These are phyloP conservation scores for Pichia sp. DNA, from an alignment of 1,139 yeast species.

Conservation along the genomic window DNA sequence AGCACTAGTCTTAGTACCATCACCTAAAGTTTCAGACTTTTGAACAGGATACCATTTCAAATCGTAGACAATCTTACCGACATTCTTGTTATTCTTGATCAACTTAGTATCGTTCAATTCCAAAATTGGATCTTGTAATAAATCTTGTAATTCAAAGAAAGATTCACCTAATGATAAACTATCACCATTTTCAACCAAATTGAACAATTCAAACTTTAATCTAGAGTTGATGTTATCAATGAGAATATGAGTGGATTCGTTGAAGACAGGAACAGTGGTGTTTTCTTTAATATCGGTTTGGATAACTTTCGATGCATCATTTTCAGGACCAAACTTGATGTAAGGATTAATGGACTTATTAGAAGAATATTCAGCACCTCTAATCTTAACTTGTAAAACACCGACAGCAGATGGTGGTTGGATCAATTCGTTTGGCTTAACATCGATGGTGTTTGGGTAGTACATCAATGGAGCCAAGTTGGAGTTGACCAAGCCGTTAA, in stretches of 20 bases:
- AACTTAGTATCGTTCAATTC: constrained; percentile 30
- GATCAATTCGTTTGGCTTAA: constrained; percentile 70
- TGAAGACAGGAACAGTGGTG: constrained; percentile 58
- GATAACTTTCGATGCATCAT: constrained; percentile 39
- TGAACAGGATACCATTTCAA: constrained; percentile 63
- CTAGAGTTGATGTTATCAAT: constrained; percentile 58
- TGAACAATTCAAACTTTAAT: constrained; percentile 51
- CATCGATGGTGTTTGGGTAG: constrained; percentile 78
- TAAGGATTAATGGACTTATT: constrained; percentile 53
- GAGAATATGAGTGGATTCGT: constrained; percentile 62
- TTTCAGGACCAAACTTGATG: constrained; percentile 36
- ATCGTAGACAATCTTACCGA: constrained; percentile 61
- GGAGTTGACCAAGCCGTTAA: constrained; percentile 65
- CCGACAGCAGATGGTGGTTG: constrained; percentile 68
- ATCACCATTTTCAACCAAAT: constrained; percentile 52
- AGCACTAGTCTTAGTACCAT: constrained; percentile 47
- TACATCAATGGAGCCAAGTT: constrained; percentile 73
- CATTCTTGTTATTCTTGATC: constrained; percentile 48
- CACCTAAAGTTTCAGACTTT: constrained; percentile 41
- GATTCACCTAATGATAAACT: constrained; percentile 57
- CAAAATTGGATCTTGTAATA: constrained; percentile 51
- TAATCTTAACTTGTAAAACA: constrained; percentile 60
- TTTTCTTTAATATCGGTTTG: constrained; percentile 57
- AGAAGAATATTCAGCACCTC: constrained; percentile 45
- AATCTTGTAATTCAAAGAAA: constrained; percentile 53